Percentiles rank a stretch among this genome's conserved stretches.
Evolutionary conservation across 768 basidiomycete genomes (phyloP).

Genomic region (Termitomyces sp.): DNA sequence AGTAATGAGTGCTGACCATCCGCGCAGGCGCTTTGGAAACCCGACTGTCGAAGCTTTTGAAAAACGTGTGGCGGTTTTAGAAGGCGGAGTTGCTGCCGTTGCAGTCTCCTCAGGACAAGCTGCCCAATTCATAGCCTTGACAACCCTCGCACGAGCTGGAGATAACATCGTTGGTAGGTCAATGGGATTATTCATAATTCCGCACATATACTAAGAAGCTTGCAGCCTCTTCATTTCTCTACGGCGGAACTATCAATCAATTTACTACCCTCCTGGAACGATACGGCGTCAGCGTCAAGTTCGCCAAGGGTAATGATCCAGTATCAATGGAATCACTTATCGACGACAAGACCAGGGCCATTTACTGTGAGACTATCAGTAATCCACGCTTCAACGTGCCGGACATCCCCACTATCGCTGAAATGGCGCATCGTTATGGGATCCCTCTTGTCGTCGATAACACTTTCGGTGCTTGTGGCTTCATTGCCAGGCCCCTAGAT

Average conservation of each 20-base stretch:
- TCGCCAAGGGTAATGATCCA: slow-evolving; percentile 45
- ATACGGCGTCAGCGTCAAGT: slow-evolving; percentile 50
- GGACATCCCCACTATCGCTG: slow-evolving; percentile 52
- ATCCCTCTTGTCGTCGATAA: slow-evolving; percentile 67
- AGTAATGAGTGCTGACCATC: neutral
- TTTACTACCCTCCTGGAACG: slow-evolving; percentile 48
- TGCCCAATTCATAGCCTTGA: slow-evolving; percentile 60
- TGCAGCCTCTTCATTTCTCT: slow-evolving; percentile 5
- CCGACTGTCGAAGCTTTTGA: slow-evolving; percentile 51
- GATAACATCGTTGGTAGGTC: slow-evolving; percentile 59
- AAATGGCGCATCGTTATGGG: slow-evolving; percentile 57
- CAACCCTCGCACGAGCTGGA: slow-evolving; percentile 46
- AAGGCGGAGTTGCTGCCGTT: slow-evolving; percentile 59
- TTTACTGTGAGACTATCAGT: slow-evolving; percentile 59
- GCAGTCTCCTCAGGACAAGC: slow-evolving; percentile 57
- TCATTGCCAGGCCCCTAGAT: slow-evolving; percentile 23
- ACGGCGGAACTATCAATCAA: slow-evolving; percentile 48
- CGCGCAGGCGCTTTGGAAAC: slow-evolving; percentile 12
- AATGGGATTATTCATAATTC: neutral
- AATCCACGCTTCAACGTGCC: slow-evolving; percentile 57
- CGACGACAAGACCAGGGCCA: slow-evolving; percentile 55
- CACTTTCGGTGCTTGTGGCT: slow-evolving; percentile 60
- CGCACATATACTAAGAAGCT: neutral
- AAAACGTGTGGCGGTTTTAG: slow-evolving; percentile 59
- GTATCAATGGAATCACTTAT: slow-evolving; percentile 47